Evolutionary conservation across 2,329 filamentous ascomycete species (phyloP).

Genomic region (Pseudopyrenochaeta lycopersici): DNA sequence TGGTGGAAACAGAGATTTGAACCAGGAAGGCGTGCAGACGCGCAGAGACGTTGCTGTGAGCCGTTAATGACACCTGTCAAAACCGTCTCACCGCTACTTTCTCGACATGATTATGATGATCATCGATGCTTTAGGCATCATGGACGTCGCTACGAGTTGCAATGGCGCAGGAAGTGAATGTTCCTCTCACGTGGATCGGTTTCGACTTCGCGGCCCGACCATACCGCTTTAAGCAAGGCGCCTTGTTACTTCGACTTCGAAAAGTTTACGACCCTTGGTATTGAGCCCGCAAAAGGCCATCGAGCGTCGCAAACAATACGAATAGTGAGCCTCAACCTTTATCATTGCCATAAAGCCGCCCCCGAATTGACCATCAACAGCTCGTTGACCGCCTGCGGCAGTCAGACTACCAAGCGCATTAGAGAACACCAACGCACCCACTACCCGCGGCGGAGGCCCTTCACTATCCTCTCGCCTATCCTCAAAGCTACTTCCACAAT

Average conservation of each 20-base stretch:
- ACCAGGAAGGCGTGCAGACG: not conserved
- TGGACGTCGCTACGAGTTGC: no score
- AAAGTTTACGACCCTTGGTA: slow-evolving; percentile 27
- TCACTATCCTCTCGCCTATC: not conserved
- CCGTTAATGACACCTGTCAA: slow-evolving; percentile 6
- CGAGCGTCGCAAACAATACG: slow-evolving; percentile 5
- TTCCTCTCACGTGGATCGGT: slow-evolving; percentile 18
- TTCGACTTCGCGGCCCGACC: slow-evolving; percentile 5
- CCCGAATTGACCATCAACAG: slow-evolving; percentile 11
- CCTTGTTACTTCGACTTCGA: slow-evolving; percentile 16
- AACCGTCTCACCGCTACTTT: slow-evolving; percentile 21
- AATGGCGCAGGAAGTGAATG: slow-evolving; percentile 12
- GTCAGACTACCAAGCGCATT: not conserved
- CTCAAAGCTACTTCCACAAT: slow-evolving; percentile 55
- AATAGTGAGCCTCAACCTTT: slow-evolving; percentile 4
- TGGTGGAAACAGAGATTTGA: not conserved
- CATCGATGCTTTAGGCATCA: not conserved
- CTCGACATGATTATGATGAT: not conserved
- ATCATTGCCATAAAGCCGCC: no score
- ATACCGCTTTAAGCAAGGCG: slow-evolving; percentile 19
- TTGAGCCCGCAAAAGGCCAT: slow-evolving; percentile 22
- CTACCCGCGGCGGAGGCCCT: not conserved
- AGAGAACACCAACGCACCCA: not conserved
- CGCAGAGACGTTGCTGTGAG: slow-evolving; percentile 7
- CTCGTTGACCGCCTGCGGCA: not conserved